Percentiles rank a stretch among this genome's conserved stretches.
Conservation (phyloP, 2,329 filamentous ascomycete genomes). For the Cytospora piceae region DNA sequence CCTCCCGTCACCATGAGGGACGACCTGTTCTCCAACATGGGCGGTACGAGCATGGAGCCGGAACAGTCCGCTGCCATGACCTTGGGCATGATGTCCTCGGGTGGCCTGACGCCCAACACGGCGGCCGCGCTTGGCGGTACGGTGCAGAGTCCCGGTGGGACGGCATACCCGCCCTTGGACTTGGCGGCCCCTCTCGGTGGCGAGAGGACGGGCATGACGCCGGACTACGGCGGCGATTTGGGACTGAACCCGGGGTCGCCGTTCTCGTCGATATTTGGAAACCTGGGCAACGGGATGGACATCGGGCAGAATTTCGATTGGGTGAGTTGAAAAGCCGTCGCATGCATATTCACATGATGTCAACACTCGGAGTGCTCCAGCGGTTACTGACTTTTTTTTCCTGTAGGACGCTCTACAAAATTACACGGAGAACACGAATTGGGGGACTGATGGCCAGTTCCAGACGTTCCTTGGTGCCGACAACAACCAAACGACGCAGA, state of each 20-base stretch:
- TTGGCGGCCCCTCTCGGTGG: conserved; percentile 39
- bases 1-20: conserved; percentile 32
- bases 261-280: conserved; percentile 58
- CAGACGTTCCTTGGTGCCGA: conserved; percentile 50
- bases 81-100: conserved; percentile 46
- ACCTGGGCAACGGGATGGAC: conserved; percentile 48
- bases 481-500: conserved; percentile 5
- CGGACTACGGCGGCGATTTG: conserved; percentile 44
- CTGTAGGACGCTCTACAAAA: conserved; percentile 59
- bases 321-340: conserved; percentile 45
- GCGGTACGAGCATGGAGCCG: conserved; percentile 38
- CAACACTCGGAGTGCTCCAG: neutral
- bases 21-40: conserved; percentile 36
- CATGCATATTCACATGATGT: neutral
- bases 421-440: conserved; percentile 59
- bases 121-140: conserved; percentile 35
- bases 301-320: conserved; percentile 60
- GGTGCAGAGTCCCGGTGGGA: conserved; percentile 46
- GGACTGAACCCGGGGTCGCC: conserved; percentile 47
- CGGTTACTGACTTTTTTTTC: conserved; percentile 31
- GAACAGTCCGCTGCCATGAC: conserved; percentile 48
- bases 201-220: conserved; percentile 41
- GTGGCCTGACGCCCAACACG: conserved; percentile 41
- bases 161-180: conserved; percentile 50
- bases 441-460: conserved; percentile 56